phyloP scores from a whole-genome alignment of 208 protist species.

The Borovskyia barvae region DNA sequence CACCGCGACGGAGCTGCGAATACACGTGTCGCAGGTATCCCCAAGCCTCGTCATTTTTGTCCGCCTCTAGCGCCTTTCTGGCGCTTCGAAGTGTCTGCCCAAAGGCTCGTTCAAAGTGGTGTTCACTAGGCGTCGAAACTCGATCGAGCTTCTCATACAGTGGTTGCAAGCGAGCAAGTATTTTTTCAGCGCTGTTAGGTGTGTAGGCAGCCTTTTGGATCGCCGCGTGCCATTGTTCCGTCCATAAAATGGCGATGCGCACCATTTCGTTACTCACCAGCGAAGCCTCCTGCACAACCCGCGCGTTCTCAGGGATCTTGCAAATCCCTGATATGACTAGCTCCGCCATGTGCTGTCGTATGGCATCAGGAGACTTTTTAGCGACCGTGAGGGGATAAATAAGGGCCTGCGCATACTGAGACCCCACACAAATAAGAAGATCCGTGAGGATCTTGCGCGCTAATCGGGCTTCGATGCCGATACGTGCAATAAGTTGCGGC shows the following conservation, averaged over 20 bases:
- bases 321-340: slow-evolving; percentile 81
- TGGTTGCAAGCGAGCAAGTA: slow-evolving; percentile 92
- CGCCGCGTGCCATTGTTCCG: slow-evolving; percentile 92
- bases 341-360: slow-evolving; percentile 76
- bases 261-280: slow-evolving; percentile 98
- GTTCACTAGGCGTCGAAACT: slow-evolving; percentile 93
- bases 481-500: slow-evolving; percentile 98
- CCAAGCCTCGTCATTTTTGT: slow-evolving; percentile 66
- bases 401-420: slow-evolving; percentile 98
- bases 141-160: slow-evolving; percentile 95
- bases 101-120: slow-evolving; percentile 90
- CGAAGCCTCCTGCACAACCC: slow-evolving; percentile 93
- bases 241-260: slow-evolving; percentile 98
- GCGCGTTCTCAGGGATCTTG: slow-evolving; percentile 48
- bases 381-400: slow-evolving; percentile 99
- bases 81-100: slow-evolving; percentile 64
- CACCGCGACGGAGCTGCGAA: slow-evolving; percentile 67
- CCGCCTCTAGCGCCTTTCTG: slow-evolving; percentile 52
- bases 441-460: slow-evolving; percentile 94
- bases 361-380: slow-evolving; percentile 81
- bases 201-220: slow-evolving; percentile 97
- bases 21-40: slow-evolving; percentile 83
- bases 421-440: slow-evolving; percentile 94
- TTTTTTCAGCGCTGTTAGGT: slow-evolving; percentile 86
- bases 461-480: slow-evolving; percentile 89